Conservation (phyloP, 2,329 filamentous ascomycete genomes). For the Hypoxylon sp. region DNA sequence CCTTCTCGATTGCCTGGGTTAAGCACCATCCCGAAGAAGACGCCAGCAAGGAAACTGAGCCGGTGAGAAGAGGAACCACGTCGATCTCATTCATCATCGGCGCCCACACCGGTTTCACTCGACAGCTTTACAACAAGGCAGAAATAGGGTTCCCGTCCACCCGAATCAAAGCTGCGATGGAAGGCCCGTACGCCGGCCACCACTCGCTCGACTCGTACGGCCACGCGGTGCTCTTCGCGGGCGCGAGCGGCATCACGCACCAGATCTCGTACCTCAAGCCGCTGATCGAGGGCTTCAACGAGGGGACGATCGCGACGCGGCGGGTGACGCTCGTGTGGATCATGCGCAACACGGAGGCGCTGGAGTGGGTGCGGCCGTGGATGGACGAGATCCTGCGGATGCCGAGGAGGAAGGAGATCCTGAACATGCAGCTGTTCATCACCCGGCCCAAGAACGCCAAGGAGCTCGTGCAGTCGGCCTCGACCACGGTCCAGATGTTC, state of each 20-base stretch:
- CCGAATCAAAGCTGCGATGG: conserved; percentile 75
- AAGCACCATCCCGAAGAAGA: conserved; percentile 58
- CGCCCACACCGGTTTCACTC: conserved; percentile 87
- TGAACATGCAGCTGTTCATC: conserved; percentile 89
- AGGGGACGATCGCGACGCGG: conserved; percentile 79
- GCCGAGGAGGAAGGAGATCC: conserved; percentile 80
- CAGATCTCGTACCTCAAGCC: conserved; percentile 88
- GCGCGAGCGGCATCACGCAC: conserved; percentile 94
- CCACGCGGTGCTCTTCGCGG: conserved; percentile 88
- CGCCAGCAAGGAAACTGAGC: conserved; percentile 31
- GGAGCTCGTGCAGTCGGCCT: conserved; percentile 79
- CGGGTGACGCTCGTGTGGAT: conserved; percentile 90
- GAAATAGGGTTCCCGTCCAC: conserved; percentile 61
- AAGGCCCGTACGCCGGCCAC: conserved; percentile 88
- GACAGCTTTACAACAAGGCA: conserved; percentile 78
- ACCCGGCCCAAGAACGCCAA: conserved; percentile 85
- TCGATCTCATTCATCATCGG: conserved; percentile 84
- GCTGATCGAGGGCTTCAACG: conserved; percentile 72
- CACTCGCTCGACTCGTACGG: conserved; percentile 92
- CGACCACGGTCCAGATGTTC: conserved; percentile 87
- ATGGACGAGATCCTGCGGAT: conserved; percentile 78
- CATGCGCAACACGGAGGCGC: conserved; percentile 84
- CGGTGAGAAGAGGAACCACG: conserved; percentile 52
- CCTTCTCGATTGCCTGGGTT: conserved; percentile 81
- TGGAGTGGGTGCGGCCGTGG: conserved; percentile 94